These are phyloP conservation scores for Henckelia pumila DNA, from an alignment of 257 asterid genomes.

Conservation along the genomic window DNA sequence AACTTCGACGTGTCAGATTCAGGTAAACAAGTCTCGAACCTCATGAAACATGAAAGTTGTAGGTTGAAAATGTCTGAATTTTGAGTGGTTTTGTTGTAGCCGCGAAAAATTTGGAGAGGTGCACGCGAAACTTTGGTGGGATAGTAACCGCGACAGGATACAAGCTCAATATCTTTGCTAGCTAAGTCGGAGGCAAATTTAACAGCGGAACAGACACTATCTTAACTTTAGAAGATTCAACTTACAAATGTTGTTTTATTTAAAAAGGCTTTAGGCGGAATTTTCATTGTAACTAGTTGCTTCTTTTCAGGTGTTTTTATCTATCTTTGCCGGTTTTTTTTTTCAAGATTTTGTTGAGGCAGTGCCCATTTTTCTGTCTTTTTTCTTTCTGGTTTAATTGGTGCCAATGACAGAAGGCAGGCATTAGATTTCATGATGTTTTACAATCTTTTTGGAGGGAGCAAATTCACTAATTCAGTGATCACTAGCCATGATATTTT, in stretches of 20 bases:
- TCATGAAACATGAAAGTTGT: neutral
- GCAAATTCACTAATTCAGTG: neutral
- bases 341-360: neutral
- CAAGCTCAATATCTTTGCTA: conserved; percentile 81
- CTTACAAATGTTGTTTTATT: neutral
- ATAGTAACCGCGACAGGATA: conserved; percentile 86
- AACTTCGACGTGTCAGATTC: conserved; percentile 56
- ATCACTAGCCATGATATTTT: too few species aligned
- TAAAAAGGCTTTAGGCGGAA: neutral
- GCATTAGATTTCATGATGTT: neutral
- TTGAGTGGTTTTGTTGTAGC: conserved; percentile 34
- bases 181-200: neutral
- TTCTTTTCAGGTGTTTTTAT: neutral
- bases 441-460: neutral
- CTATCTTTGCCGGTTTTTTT: neutral
- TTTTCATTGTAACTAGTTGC: neutral
- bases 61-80: neutral
- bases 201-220: neutral
- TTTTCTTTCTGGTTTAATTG: neutral
- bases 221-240: neutral
- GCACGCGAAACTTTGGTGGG: conserved; percentile 96
- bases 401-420: neutral
- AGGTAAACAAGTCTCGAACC: conserved; percentile 28
- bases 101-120: conserved; percentile 89
- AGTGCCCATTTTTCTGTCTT: neutral